Evolutionary conservation across 345 rosid species (phyloP), one percentile per base, ranked within the genome.

Genomic region (Camelina sativa): DNA sequence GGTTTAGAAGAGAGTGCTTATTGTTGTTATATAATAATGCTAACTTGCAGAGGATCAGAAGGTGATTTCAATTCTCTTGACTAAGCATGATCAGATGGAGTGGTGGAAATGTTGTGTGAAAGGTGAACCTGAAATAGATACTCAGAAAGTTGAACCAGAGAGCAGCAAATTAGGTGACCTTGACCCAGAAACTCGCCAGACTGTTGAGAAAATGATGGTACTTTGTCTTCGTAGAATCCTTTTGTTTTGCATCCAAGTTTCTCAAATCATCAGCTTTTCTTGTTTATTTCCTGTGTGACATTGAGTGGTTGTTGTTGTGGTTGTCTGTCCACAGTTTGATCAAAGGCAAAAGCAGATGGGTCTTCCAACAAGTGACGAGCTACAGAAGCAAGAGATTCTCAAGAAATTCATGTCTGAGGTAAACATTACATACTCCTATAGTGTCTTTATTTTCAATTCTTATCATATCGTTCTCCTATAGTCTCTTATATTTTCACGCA

Each of bases 191-290:
- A 90, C 97, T 43, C 81, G 98, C 51, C 85, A 81, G 51, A 90
- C 98, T 65, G 97, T 92, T 56, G 99, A 95, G 79, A 95, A 95
- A 86, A 92, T 90, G 99, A 90, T 92, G 99, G 99, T 90, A 88
- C 35, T 55, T 55, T 13, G 11, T 30, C 74, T 30, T 52, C 50
- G n/a, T 7, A 0, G 11, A 41, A 44, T 54, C 65, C 35, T 52
- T 23, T 51, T n/a, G 38, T 60, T 23, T 28, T 38, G 40, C 40
- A n/a, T 52, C 16, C 65, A 30, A 57, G 48, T 35, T n/a, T 51
- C 74, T 34, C 1, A 13, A 57, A 34, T 53, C 15, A 23, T 30
- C 2, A 20, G 66, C 53, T 15, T 9, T 38, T 67, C 37, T 44
- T 32, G 20, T 46, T 25, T 17, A 12, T 10, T 28, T 11, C 53